These are phyloP conservation scores for Aspergillus biplanus DNA, from an alignment of 495 filamentous ascomycete species.

Conservation along the genomic window DNA sequence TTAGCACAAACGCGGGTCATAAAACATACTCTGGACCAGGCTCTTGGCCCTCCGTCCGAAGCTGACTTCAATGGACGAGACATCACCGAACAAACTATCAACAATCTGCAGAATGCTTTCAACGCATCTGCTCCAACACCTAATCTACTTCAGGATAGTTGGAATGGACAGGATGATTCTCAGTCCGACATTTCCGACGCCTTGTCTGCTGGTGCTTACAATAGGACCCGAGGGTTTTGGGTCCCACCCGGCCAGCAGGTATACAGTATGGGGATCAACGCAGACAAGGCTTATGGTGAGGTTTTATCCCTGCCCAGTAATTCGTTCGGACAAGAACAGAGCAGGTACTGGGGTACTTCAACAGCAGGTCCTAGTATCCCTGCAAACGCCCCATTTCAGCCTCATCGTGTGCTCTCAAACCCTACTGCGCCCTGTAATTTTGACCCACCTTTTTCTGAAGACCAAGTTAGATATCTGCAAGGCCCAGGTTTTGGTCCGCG, in stretches of 20 bases:
- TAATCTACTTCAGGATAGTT: slow-evolving; percentile 59
- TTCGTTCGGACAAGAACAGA: slow-evolving; percentile 32
- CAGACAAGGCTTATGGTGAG: slow-evolving; percentile 38
- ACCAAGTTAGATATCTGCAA: slow-evolving; percentile 37
- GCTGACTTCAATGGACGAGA: slow-evolving; percentile 54
- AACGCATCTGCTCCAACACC: slow-evolving; percentile 56
- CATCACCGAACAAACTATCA: slow-evolving; percentile 57
- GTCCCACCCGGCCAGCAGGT: slow-evolving; percentile 38
- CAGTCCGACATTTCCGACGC: slow-evolving; percentile 66
- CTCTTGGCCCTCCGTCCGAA: slow-evolving; percentile 64
- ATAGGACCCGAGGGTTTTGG: slow-evolving; percentile 68
- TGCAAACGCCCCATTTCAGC: slow-evolving; percentile 27
- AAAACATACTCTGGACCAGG: slow-evolving; percentile 75
- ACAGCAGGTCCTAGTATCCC: slow-evolving; percentile 26
- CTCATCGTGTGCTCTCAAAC: slow-evolving; percentile 48
- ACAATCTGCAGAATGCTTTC: slow-evolving; percentile 55
- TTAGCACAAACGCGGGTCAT: slow-evolving; percentile 76
- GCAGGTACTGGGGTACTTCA: slow-evolving; percentile 38
- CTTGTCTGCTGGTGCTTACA: slow-evolving; percentile 61
- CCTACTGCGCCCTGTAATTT: slow-evolving; percentile 36
- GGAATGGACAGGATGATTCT: slow-evolving; percentile 68
- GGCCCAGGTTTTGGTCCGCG: slow-evolving; percentile 41
- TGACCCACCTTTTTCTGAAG: slow-evolving; percentile 33
- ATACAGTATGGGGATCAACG: slow-evolving; percentile 31
- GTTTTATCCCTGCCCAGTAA: slow-evolving; percentile 29